These are phyloP conservation scores for Fusarium pseudograminearum DNA, from an alignment of 2,329 filamentous ascomycete species.

Conservation along the genomic window DNA sequence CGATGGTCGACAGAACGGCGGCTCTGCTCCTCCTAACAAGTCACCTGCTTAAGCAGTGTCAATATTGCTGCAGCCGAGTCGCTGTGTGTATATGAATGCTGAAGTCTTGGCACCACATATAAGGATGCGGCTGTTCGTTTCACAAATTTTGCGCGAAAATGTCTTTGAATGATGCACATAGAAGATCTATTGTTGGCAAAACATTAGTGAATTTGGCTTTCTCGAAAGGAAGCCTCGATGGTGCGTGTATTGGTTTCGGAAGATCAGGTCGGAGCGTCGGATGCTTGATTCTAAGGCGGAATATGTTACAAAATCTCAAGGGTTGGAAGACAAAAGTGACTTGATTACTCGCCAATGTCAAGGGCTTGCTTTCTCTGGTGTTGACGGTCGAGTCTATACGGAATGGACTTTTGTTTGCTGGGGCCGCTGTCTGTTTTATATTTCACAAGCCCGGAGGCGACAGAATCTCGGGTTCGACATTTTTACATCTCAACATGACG, in stretches of 20 bases:
- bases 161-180: slow-evolving; percentile 60
- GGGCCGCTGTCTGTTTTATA: slow-evolving; percentile 48
- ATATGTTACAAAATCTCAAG: slow-evolving; percentile 52
- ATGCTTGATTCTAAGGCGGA: slow-evolving; percentile 53
- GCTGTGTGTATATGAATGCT: slow-evolving; percentile 48
- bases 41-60: slow-evolving; percentile 64
- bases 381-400: slow-evolving; percentile 49
- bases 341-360: slow-evolving; percentile 48
- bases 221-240: slow-evolving; percentile 54
- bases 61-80: slow-evolving; percentile 39
- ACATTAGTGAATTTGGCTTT: slow-evolving; percentile 58
- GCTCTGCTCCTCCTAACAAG: slow-evolving; percentile 67
- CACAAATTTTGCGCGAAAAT: slow-evolving; percentile 46
- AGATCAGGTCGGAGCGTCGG: slow-evolving; percentile 56
- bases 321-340: slow-evolving; percentile 58
- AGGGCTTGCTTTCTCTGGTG: slow-evolving; percentile 51
- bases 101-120: slow-evolving; percentile 39
- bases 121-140: slow-evolving; percentile 44
- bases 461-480: slow-evolving; percentile 13
- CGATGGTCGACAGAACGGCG: slow-evolving; percentile 73
- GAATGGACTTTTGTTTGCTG: slow-evolving; percentile 50
- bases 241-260: slow-evolving; percentile 54
- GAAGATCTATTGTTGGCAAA: slow-evolving; percentile 60
- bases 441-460: slow-evolving; percentile 49
- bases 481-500: slow-evolving; percentile 13